Conservation (phyloP, 345 rosid species). For the Eutrema japonicum region DNA sequence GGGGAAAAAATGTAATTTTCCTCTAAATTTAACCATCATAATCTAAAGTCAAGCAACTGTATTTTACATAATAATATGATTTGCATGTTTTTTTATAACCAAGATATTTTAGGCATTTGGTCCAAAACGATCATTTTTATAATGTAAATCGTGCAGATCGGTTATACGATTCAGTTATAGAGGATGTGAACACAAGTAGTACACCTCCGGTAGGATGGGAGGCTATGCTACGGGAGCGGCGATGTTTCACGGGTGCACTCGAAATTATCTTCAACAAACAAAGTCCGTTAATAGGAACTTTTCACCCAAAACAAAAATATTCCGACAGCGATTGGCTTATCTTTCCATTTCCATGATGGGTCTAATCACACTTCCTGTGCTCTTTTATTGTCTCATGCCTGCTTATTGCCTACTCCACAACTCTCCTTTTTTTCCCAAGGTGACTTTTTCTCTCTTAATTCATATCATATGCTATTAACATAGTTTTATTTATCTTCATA, state of each 20-base stretch:
- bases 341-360: constrained; percentile 31
- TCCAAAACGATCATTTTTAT: not conserved
- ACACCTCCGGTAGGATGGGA: constrained; percentile 45
- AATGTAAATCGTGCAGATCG: constrained; percentile 42
- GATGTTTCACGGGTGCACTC: constrained; percentile 59
- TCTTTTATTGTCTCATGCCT: constrained; percentile 55
- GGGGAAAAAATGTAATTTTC: constrained; percentile 56
- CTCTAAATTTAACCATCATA: not conserved
- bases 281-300: constrained; percentile 46
- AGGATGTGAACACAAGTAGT: constrained; percentile 59
- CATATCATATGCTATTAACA: not conserved
- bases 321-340: constrained; percentile 56
- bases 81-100: no score
- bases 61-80: no score
- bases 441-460: constrained; percentile 6
- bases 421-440: constrained; percentile 65
- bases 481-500: not conserved
- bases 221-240: constrained; percentile 52
- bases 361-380: constrained; percentile 54
- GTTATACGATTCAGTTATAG: constrained; percentile 61
- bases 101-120: not conserved
- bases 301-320: constrained; percentile 43
- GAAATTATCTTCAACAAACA: constrained; percentile 50
- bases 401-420: constrained; percentile 62
- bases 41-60: not conserved